Percentiles rank a stretch among this genome's conserved stretches.
phyloP scores from a whole-genome alignment of 208 protist genomes.

The Trypanosoma congolense region DNA sequence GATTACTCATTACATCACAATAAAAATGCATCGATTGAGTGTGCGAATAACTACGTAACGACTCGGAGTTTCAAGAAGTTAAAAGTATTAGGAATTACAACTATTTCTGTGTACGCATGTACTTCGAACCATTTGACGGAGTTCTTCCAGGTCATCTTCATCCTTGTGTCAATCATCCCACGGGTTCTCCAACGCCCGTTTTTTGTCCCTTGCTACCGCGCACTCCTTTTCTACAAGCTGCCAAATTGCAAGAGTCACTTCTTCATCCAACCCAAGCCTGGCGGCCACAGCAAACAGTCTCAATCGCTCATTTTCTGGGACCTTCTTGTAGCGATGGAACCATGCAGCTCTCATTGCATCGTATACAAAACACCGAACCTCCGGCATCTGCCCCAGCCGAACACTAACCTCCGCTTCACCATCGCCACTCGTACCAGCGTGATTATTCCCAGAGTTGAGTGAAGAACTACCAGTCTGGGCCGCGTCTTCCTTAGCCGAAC shows the following conservation, averaged over 20 bases:
- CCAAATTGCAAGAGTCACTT: constrained; percentile 50
- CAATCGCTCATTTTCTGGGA: constrained; percentile 32
- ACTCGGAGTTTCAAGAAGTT: too few relatives aligned
- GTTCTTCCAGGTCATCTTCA: too few relatives aligned
- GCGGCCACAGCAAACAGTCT: constrained; percentile 32
- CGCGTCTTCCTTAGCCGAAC: constrained; percentile 2
- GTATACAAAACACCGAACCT: constrained; percentile 79
- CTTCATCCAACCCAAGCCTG: constrained; percentile 37
- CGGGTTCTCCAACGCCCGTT: constrained; percentile 47
- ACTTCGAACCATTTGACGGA: too few relatives aligned
- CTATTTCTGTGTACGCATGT: not conserved
- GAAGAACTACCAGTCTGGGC: not conserved
- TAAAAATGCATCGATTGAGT: too few relatives aligned
- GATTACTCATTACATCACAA: not conserved
- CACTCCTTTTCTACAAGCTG: constrained; percentile 56
- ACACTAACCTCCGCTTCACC: constrained; percentile 18
- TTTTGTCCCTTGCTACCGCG: constrained; percentile 59
- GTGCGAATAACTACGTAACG: too few relatives aligned
- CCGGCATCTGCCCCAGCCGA: constrained; percentile 31
- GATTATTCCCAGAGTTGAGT: not conserved
- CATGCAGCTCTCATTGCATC: constrained; percentile 70
- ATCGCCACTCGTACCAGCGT: not conserved
- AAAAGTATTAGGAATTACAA: not conserved
- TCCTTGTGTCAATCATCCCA: constrained; percentile 55
- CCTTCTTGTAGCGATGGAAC: constrained; percentile 51